Base-by-base conservation (phyloP, 306 rosid genomes). In the Erythrophleum fordii region DNA sequence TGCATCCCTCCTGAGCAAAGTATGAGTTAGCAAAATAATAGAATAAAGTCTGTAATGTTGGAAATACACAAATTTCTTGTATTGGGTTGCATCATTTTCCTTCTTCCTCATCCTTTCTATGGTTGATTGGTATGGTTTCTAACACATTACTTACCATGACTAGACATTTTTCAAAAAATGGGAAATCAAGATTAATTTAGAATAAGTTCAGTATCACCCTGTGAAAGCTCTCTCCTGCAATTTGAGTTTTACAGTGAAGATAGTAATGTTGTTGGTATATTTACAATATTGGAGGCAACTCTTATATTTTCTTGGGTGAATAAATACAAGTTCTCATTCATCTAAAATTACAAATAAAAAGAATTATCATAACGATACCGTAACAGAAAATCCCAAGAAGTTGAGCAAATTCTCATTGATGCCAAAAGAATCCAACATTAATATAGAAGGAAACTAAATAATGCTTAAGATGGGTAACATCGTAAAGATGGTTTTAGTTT, bases 371-470 rank as follows among this genome's bases (percentile, higher is more conserved):
- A n/a, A 22, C 6, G 11, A 23, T 23, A 56, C 6, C 41, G 41
- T n/a, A 52, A 44, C 60, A 65, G 58, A 58, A 45, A 44, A 10
- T 46, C 64, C 55, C 11, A 66, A 69, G 34, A 31, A 41, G 22
- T 20, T 34, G n/a, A 31, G 39, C 39, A 70, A 51, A 28, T 55
- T 76, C 58, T 61, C 14, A n/a, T 69, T 62, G 29, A 42, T 70
- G 17, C 31, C 53, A 9, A 70, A 52, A 48, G 59, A 80, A 44
- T 55, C 35, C 67, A 72, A 73, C 51, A 73, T 64, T 22, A 42
- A 73, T 59, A n/a, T 66, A 66, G 72, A 64, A 78, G 12, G 29
- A 23, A 20, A 52, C 17, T 26, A 28, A 46, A 75, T 77, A 73
- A 55, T 83, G 37, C 29, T 8, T 26, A 68, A 45, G 58, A 58